Conservation (phyloP, 768 basidiomycete species). For the Amanita subjunquillea region DNA sequence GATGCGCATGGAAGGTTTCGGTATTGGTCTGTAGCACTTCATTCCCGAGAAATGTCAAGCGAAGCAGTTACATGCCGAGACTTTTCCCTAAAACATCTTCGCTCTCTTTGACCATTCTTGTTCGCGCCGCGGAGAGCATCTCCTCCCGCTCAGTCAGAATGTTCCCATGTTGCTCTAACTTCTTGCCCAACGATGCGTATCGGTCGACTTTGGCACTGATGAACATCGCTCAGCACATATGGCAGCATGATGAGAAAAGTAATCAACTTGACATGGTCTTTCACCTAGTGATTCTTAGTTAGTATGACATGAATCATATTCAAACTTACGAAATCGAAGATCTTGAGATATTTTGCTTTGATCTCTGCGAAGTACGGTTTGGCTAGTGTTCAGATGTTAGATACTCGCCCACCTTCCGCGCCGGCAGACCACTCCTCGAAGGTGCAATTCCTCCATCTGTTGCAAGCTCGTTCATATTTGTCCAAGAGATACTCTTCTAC, state of each 20-base stretch:
- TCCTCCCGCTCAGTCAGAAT: constrained; percentile 30
- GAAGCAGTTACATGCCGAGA: not conserved
- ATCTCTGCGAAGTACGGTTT: constrained; percentile 26
- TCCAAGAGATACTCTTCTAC: constrained; percentile 24
- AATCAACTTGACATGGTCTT: constrained; percentile 37
- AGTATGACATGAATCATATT: not conserved
- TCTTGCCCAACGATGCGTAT: constrained; percentile 31
- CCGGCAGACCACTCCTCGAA: constrained; percentile 42
- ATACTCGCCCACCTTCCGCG: constrained; percentile 29
- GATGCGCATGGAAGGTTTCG: too few species aligned
- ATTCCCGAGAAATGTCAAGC: too few species aligned
- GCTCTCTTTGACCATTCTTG: constrained; percentile 30
- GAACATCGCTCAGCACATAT: constrained; percentile 5
- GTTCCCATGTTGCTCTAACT: constrained; percentile 28
- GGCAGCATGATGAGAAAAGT: constrained; percentile 3
- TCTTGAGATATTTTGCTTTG: constrained; percentile 12
- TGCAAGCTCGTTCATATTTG: constrained; percentile 11
- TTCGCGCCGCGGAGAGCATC: constrained; percentile 24
- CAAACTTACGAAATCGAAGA: constrained; percentile 39
- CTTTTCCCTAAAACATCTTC: constrained; percentile 22
- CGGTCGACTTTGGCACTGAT: constrained; percentile 35
- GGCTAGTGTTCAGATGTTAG: not conserved
- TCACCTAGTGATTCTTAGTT: constrained; percentile 21
- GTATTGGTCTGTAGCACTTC: too few species aligned
- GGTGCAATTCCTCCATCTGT: constrained; percentile 39